Base-by-base conservation (phyloP, 768 basidiomycete species). In the Mycena crocata region DNA sequence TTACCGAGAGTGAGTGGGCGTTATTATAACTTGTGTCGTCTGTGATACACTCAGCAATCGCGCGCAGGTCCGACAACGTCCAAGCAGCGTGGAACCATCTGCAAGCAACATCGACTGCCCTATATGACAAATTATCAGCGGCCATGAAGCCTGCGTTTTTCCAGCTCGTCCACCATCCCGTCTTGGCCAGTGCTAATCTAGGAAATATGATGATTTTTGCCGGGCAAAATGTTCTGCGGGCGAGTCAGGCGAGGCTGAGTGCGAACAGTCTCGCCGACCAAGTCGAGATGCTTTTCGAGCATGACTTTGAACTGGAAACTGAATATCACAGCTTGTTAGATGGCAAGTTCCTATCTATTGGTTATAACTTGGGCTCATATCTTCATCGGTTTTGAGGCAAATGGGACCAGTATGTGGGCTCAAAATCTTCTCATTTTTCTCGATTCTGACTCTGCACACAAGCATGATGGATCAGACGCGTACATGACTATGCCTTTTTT, bases 401-500 rank as follows among this genome's bases (percentile, higher is more conserved):
- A 83, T 90, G 90, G 89, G 82, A 86, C 68, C 88, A 88, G 86
- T 87, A 66, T 69, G 86, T 76, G 14, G 37, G n/a, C 24, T 54
- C 10, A 26, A 19, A 21, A 52, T 60, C 28, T 56, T 48, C 19
- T 24, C 35, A 23, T 35, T 30, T n/a, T 17, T 37, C 3, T 34
- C 24, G 49, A 56, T 23, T 26, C 23, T n/a, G 34, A 12, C 6
- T 46, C 71, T 46, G 72, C n/a, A 74, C n/a, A 1, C 35, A 85
- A n/a, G 84, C 72, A 91, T 92, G 85, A 90, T 92, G 87, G 88
- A 89, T 72, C 90, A 91, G 73, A 89, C 89, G n/a, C 89, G 83
- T 83, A 60, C 64, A 81, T 71, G 24, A 1, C 7, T 7, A 8
- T 26, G 23, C 23, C 1, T 8, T 13, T 32, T 23, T 7, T 12